Conservation (phyloP, 345 rosid genomes). For the Lepidium aucheri region DNA sequence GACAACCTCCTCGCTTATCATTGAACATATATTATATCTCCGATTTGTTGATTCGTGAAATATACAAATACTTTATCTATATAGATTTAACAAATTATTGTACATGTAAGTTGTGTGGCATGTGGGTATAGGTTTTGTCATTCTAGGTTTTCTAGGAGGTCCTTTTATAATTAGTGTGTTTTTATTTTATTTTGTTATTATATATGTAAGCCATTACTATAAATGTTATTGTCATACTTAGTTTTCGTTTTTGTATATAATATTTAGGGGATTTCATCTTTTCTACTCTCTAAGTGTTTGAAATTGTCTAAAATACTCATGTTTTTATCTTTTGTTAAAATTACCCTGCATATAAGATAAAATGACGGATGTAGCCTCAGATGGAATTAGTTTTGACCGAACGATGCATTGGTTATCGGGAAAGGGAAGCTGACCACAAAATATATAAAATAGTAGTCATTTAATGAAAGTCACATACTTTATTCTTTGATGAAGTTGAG, state of each 20-base stretch:
- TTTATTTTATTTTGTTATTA: neutral
- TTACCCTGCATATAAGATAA: no score
- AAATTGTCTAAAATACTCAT: no score
- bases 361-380: no score
- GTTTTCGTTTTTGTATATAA: neutral
- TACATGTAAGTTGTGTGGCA: conserved; percentile 19
- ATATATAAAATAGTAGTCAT: no score
- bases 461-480: no score
- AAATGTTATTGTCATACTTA: neutral
- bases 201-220: conserved; percentile 1
- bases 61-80: neutral
- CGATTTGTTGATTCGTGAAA: conserved; percentile 27
- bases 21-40: conserved; percentile 2
- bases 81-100: conserved; percentile 8
- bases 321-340: no score
- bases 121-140: conserved; percentile 19
- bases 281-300: no score
- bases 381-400: no score
- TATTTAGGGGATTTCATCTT: no score
- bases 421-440: no score
- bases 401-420: no score
- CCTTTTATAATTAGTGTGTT: neutral
- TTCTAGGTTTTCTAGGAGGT: conserved; percentile 10
- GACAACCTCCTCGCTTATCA: conserved; percentile 10
- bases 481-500: no score